Conservation (phyloP, 208 protist genomes). For the Trypanosoma brucei region DNA sequence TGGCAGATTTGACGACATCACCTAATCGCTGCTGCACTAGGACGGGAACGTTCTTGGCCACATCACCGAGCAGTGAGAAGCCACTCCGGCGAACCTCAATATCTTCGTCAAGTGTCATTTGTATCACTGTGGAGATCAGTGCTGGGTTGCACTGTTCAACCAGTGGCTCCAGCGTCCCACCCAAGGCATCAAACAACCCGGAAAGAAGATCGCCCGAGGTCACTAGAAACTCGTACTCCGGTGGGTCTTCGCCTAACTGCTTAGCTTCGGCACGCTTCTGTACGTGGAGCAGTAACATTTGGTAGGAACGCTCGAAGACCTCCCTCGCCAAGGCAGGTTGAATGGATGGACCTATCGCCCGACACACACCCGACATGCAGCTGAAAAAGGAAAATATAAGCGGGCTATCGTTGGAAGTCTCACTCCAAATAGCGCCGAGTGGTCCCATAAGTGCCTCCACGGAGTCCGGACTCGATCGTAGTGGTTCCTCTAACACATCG, state of each 20-base stretch:
- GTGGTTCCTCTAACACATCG: conserved; percentile 34
- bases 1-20: conserved; percentile 34
- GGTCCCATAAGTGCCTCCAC: conserved; percentile 44
- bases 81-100: conserved; percentile 56
- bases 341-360: conserved; percentile 53
- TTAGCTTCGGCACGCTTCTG: conserved; percentile 36
- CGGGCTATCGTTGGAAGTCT: conserved; percentile 60
- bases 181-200: conserved; percentile 77
- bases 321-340: conserved; percentile 54
- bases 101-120: conserved; percentile 44
- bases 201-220: conserved; percentile 68
- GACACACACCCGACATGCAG: conserved; percentile 74
- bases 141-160: conserved; percentile 40
- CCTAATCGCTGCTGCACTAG: conserved; percentile 47
- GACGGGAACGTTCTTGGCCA: conserved; percentile 41
- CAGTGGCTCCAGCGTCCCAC: conserved; percentile 55
- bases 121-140: conserved; percentile 52
- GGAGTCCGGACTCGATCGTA: conserved; percentile 37
- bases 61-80: conserved; percentile 73
- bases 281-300: conserved; percentile 49
- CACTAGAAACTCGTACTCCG: conserved; percentile 73
- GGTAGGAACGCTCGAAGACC: conserved; percentile 70
- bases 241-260: conserved; percentile 32
- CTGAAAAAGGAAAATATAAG: conserved; percentile 76
- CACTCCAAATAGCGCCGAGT: conserved; percentile 60